Evolutionary conservation across 1,139 yeast genomes (phyloP).

Genomic region (Yueomyces sp.): DNA sequence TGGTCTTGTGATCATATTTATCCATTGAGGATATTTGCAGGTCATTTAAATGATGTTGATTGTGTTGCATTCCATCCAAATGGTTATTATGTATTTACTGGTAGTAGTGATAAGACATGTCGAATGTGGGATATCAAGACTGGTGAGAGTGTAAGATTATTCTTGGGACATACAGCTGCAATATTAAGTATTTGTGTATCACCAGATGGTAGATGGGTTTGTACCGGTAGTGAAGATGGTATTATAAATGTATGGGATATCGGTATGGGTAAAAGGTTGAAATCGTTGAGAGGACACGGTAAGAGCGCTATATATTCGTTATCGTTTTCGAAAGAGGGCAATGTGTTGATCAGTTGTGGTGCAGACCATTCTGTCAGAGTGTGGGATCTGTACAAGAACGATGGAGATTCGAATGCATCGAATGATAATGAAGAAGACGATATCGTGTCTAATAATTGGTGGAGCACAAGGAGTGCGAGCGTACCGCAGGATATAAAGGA

Average conservation of each 20-base stretch:
- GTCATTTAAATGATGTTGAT: conserved; percentile 94
- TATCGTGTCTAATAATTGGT: conserved; percentile 27
- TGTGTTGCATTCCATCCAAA: conserved; percentile 94
- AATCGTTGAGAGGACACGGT: conserved; percentile 85
- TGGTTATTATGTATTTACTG: conserved; percentile 86
- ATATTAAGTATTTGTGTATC: conserved; percentile 78
- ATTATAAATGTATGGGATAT: conserved; percentile 88
- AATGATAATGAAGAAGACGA: not conserved
- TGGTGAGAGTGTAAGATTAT: conserved; percentile 86
- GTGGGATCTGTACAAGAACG: conserved; percentile 87
- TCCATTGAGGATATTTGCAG: conserved; percentile 91
- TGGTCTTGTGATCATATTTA: conserved; percentile 99
- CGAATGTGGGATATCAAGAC: conserved; percentile 95
- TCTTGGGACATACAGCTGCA: conserved; percentile 87
- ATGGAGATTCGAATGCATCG: conserved; percentile 41
- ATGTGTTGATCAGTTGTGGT: conserved; percentile 81
- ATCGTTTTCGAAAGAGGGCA: conserved; percentile 78
- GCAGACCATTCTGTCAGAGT: conserved; percentile 89
- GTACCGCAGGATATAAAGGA: conserved; percentile 25
- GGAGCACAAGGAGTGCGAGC: conserved; percentile 55
- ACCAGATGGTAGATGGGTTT: conserved; percentile 95
- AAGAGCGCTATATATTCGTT: conserved; percentile 75
- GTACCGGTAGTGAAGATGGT: conserved; percentile 91
- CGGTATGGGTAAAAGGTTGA: conserved; percentile 78
- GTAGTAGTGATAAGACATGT: conserved; percentile 89